phyloP scores from a whole-genome alignment of 1,284 basidiomycete species.

The Cryptococcus sp. region DNA sequence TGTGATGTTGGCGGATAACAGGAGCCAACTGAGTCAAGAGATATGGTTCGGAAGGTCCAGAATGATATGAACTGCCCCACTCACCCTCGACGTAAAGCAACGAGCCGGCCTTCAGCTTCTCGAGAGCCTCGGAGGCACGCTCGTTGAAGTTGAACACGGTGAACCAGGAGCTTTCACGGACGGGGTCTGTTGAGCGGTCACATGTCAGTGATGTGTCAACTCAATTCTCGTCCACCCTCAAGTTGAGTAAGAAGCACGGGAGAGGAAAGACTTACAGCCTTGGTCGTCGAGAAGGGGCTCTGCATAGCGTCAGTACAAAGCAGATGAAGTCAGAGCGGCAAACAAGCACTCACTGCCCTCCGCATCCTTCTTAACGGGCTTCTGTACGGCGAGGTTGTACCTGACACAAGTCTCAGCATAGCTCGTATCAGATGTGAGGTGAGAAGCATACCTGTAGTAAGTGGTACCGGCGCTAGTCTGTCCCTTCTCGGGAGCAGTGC shows the following conservation, averaged over 20 bases:
- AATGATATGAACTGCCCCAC: conserved; percentile 7
- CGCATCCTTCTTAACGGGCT: conserved; percentile 39
- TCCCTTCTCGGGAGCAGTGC: conserved; percentile 35
- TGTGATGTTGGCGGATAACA: background rate
- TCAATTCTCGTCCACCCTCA: background rate
- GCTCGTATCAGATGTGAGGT: background rate
- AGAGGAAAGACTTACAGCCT: conserved; percentile 27
- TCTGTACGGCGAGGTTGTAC: conserved; percentile 37
- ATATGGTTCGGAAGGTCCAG: background rate
- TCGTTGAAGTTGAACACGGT: conserved; percentile 46
- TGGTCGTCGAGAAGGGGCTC: conserved; percentile 30
- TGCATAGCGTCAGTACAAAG: background rate
- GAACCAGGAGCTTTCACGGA: conserved; percentile 35
- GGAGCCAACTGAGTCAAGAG: background rate
- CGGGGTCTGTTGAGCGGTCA: conserved; percentile 10
- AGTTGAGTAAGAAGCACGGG: background rate
- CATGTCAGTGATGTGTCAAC: background rate
- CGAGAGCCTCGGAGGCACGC: conserved; percentile 25
- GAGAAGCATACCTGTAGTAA: conserved; percentile 35
- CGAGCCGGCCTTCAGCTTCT: conserved; percentile 34
- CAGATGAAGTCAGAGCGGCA: background rate
- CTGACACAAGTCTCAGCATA: conserved; percentile 14
- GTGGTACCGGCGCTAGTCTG: conserved; percentile 28
- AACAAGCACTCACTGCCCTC: conserved; percentile 32
- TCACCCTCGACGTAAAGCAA: conserved; percentile 43